Percentiles rank a stretch among this genome's conserved stretches.
phyloP scores from a whole-genome alignment of 2,329 filamentous ascomycete genomes.

The Rhynchosporium agropyri region DNA sequence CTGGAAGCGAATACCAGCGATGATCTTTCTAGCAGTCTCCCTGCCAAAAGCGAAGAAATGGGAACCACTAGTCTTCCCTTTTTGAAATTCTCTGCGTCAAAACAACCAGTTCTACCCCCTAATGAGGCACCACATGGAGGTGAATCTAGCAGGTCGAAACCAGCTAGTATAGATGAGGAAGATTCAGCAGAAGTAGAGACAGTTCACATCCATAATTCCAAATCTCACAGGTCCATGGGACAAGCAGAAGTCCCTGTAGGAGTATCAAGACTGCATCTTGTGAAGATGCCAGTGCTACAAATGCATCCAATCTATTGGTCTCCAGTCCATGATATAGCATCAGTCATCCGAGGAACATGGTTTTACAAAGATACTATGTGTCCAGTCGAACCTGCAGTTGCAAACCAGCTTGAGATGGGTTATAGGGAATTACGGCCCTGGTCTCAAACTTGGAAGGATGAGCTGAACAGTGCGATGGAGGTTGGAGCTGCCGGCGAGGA shows the following conservation, averaged over 20 bases:
- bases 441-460: constrained; percentile 90
- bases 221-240: constrained; percentile 39
- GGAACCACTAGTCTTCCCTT: constrained; percentile 54
- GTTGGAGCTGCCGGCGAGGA: constrained; percentile 89
- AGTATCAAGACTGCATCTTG: constrained; percentile 85
- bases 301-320: constrained; percentile 99
- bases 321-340: constrained; percentile 83
- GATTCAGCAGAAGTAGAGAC: constrained; percentile 27
- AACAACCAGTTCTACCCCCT: constrained; percentile 21
- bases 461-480: constrained; percentile 85
- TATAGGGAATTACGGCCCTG: constrained; percentile 85
- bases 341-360: constrained; percentile 87
- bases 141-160: constrained; percentile 19
- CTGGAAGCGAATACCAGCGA: constrained; percentile 1
- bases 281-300: constrained; percentile 76
- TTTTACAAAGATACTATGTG: constrained; percentile 97
- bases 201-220: constrained; percentile 34
- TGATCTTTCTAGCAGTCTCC: constrained; percentile 18
- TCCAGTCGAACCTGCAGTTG: constrained; percentile 80
- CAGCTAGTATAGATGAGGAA: constrained; percentile 2
- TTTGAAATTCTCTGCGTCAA: constrained; percentile 45
- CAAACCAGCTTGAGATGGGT: constrained; percentile 90
- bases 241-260: constrained; percentile 75
- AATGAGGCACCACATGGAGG: constrained; percentile 6
- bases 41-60: constrained; percentile 30